These are phyloP conservation scores for Arachnomyces sp. DNA, from an alignment of 2,329 filamentous ascomycete species.

Conservation along the genomic window DNA sequence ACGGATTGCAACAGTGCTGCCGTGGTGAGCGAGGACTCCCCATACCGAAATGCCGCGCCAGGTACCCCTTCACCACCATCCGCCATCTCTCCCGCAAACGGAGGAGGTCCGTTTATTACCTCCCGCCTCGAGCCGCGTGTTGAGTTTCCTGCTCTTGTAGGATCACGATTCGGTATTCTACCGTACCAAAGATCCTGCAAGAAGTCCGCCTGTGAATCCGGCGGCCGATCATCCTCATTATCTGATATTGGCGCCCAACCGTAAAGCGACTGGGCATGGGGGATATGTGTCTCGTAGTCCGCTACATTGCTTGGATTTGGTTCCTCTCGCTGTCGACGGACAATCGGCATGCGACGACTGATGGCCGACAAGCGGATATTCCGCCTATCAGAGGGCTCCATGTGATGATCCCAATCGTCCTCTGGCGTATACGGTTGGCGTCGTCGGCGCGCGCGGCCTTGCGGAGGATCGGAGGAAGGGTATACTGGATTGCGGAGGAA, in stretches of 20 bases:
- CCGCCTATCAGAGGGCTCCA: slow-evolving; percentile 28
- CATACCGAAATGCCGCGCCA: slow-evolving; percentile 10
- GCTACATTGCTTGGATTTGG: slow-evolving; percentile 36
- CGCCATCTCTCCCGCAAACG: slow-evolving; percentile 14
- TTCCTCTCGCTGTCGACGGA: slow-evolving; percentile 33
- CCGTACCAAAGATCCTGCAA: slow-evolving; percentile 23
- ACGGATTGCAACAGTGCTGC: slow-evolving; percentile 34
- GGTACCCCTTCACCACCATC: slow-evolving; percentile 13
- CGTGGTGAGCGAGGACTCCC: slow-evolving; percentile 21
- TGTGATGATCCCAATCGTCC: slow-evolving; percentile 26
- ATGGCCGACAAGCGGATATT: slow-evolving; percentile 26
- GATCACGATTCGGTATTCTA: slow-evolving; percentile 16
- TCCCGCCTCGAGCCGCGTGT: slow-evolving; percentile 21
- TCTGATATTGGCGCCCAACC: slow-evolving; percentile 50
- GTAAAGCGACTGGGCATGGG: slow-evolving; percentile 48
- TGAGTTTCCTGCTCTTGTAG: slow-evolving; percentile 14
- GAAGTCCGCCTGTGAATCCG: slow-evolving; percentile 21
- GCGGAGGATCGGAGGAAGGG: slow-evolving; percentile 20
- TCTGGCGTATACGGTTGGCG: slow-evolving; percentile 20
- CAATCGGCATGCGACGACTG: slow-evolving; percentile 34
- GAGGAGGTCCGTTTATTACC: slow-evolving; percentile 13
- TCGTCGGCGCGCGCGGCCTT: slow-evolving; percentile 26
- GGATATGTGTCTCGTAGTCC: slow-evolving; percentile 47
- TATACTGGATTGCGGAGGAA: slow-evolving; percentile 39
- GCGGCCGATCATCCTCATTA: slow-evolving; percentile 22